phyloP scores from a whole-genome alignment of 1,139 yeast species.

The Wickerhamomyces sp. region DNA sequence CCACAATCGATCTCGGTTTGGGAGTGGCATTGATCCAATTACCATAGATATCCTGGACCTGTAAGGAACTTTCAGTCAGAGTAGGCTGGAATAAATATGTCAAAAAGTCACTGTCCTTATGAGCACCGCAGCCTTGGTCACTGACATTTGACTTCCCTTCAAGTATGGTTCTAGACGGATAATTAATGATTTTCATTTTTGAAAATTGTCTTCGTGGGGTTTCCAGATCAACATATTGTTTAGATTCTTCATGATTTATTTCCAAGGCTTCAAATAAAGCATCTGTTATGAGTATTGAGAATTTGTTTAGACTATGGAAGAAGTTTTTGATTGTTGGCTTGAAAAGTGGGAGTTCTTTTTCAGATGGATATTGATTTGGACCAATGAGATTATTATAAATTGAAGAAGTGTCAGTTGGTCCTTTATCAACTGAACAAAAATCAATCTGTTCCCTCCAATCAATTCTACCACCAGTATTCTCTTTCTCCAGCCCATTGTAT shows the following conservation, averaged over 20 bases:
- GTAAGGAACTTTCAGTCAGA: constrained; percentile 38
- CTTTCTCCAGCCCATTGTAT: constrained; percentile 35
- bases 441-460: constrained; percentile 64
- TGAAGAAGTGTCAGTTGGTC: constrained; percentile 34
- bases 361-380: constrained; percentile 54
- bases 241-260: constrained; percentile 24
- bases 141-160: constrained; percentile 7
- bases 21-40: constrained; percentile 50
- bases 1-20: constrained; percentile 35
- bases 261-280: constrained; percentile 30
- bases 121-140: constrained; percentile 58
- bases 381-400: constrained; percentile 50
- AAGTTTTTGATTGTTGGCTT: constrained; percentile 38
- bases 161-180: constrained; percentile 26
- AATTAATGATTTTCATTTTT: constrained; percentile 43
- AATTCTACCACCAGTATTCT: constrained; percentile 46
- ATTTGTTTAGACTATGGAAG: constrained; percentile 37
- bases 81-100: constrained; percentile 56
- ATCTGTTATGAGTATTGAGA: constrained; percentile 27
- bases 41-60: constrained; percentile 55
- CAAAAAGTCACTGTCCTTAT: constrained; percentile 55
- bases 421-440: constrained; percentile 38
- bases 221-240: constrained; percentile 35
- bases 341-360: constrained; percentile 40
- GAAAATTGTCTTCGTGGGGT: constrained; percentile 31